Base-by-base conservation (phyloP, 176 grass and related monocot genomes). In the Typha latifolia region DNA sequence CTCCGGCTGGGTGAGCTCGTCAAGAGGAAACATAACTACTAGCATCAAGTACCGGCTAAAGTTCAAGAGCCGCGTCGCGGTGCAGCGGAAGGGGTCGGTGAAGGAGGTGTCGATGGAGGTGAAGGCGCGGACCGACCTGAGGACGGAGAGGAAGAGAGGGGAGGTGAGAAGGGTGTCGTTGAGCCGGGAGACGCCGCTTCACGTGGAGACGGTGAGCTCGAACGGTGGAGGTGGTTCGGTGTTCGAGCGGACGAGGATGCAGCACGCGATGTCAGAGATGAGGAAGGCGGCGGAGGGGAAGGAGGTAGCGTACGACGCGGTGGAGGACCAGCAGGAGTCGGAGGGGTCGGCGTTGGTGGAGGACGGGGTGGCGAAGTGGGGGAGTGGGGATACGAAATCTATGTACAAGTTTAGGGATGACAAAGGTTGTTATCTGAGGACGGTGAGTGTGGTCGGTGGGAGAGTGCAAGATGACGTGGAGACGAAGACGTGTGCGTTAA, bases 1-100 rank as follows among this genome's bases (percentile, higher is more conserved):
- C 20, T 74, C 82, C 0, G 87, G 87, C 8, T 90, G 76, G 82
- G 82, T 90, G 49, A 75, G 78, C 14, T 90, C 82, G 0, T 90
- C 82, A 1, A 59, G 51, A 2, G 87, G 87, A 21, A 79, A 85
- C 3, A 67, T 82, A 47, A 82, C 52, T 21, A 82, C 82, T 32
- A 77, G 47, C 18, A 22, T 68, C 15, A 68, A 37, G 66, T 47
- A 68, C 21, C 34, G 43, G 37, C 16, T 68, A 16, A 68, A 68
- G 47, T 68, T 68, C 66, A 68, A 68, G 21, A 68, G 66, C 47
- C 66, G 37, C 12, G 19, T 68, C 4, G 66, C 48, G 21, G 66
- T 49, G 20, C 32, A 49, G 47, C 15, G 37, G 47, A 48, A 68
- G 1, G 66, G 66, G 19, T 19, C n/a, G 47, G 12, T 24, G 47